Conservation (phyloP, 805 yeast genomes). For the Lipomyces anomalus region DNA sequence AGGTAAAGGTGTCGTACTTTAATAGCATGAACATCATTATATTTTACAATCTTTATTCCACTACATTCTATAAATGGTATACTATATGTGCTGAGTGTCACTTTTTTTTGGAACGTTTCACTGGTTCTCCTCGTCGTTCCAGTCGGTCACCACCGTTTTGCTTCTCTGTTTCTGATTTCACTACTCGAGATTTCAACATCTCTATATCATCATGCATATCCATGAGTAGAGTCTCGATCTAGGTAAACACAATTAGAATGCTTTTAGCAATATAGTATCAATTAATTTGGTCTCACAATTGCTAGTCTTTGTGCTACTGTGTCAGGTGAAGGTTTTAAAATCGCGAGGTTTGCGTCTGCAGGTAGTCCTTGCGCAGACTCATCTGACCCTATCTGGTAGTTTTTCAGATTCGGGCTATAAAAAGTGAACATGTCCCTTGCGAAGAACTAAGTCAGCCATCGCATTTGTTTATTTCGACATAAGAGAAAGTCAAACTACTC, state of each 20-base stretch:
- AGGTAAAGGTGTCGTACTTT: no score
- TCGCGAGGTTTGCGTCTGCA: constrained; percentile 14
- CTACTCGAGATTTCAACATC: constrained; percentile 2
- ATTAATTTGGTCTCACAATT: constrained; percentile 7
- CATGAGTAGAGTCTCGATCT: constrained; percentile 26
- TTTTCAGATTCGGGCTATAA: constrained; percentile 18
- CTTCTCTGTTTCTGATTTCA: not conserved
- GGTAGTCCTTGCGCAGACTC: constrained; percentile 13
- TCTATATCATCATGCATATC: constrained; percentile 24
- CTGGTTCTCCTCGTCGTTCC: no score
- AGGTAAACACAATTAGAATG: not conserved
- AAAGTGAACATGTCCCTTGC: constrained; percentile 26
- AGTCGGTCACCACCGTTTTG: no score
- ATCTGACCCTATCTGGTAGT: constrained; percentile 27
- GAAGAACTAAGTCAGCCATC: not conserved
- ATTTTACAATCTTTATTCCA: no score
- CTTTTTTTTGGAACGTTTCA: no score
- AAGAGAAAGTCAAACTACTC: no score
- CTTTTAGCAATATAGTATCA: not conserved
- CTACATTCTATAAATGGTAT: not conserved
- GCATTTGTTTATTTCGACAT: not conserved
- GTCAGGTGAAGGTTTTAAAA: constrained; percentile 18
- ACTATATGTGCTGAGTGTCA: no score
- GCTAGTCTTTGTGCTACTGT: constrained; percentile 23
- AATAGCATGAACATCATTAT: no score